These are phyloP conservation scores for Rubia tinctorum DNA, from an alignment of 305 asterid species.

Conservation along the genomic window DNA sequence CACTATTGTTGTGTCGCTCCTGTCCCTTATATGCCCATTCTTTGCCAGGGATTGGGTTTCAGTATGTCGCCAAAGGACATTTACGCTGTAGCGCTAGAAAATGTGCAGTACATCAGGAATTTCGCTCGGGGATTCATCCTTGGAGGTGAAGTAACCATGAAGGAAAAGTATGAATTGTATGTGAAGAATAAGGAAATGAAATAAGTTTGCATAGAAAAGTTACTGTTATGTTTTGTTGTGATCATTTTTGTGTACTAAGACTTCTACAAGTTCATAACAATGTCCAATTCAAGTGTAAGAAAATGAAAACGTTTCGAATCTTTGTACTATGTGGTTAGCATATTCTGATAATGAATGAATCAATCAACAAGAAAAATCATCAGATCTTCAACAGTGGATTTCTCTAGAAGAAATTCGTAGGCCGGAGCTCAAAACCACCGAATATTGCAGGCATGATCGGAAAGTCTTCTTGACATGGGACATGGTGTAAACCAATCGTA, in stretches of 20 bases:
- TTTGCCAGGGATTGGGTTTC: background rate
- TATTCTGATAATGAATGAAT: background rate
- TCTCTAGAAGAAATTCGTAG: conserved; percentile 56
- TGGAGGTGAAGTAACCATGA: background rate
- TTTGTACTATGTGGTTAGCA: background rate
- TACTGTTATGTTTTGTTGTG: no score
- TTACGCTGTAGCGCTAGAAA: background rate
- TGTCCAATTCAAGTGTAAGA: background rate
- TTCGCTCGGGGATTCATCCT: background rate
- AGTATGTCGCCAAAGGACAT: background rate
- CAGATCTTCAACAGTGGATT: conserved; percentile 39
- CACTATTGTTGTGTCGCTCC: background rate
- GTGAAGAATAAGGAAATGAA: no score
- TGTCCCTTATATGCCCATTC: background rate
- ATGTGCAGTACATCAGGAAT: background rate
- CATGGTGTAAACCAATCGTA: conserved; percentile 67
- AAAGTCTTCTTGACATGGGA: conserved; percentile 63
- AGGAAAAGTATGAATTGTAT: background rate
- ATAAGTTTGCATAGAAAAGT: no score
- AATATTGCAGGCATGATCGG: conserved; percentile 58
- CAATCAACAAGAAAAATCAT: background rate
- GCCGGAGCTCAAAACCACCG: conserved; percentile 59
- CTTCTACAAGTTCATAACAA: no score
- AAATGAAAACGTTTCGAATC: background rate
- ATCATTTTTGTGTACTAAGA: no score